Percentiles rank a stretch among this genome's conserved stretches.
These are phyloP conservation scores for Graphiopsis chlorocephala DNA, from an alignment of 2,329 filamentous ascomycete species.

Conservation along the genomic window DNA sequence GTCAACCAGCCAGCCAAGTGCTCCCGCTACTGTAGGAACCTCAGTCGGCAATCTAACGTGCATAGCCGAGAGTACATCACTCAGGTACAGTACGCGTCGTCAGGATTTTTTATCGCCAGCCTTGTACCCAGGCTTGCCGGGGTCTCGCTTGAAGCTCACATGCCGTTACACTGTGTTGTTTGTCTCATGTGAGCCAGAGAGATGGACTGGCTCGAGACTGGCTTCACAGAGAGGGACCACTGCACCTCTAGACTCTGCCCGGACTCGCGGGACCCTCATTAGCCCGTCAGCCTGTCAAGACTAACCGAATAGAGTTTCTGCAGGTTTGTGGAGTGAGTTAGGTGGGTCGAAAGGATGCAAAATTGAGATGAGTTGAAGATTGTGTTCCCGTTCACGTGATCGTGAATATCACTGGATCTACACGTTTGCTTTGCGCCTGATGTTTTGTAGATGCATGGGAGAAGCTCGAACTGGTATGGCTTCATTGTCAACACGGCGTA, in stretches of 20 bases:
- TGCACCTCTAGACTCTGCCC: background rate
- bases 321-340: constrained; percentile 7
- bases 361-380: background rate
- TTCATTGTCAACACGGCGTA: background rate
- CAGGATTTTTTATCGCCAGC: background rate
- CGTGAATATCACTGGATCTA: background rate
- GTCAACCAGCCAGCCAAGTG: background rate
- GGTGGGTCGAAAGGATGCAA: background rate
- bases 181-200: background rate
- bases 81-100: background rate
- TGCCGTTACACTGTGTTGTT: background rate
- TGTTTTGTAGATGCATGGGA: background rate
- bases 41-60: constrained; percentile 11
- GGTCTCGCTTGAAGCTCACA: background rate
- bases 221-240: background rate
- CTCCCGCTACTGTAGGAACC: background rate
- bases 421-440: background rate
- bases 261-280: background rate
- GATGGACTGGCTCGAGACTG: background rate
- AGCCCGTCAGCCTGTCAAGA: background rate
- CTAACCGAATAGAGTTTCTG: constrained; percentile 5
- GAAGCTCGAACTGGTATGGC: background rate
- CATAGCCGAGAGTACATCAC: constrained; percentile 10
- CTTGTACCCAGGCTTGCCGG: background rate
- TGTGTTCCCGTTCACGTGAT: background rate